A percentile compares a stretch with the other conserved stretches of the same genome.
phyloP scores from a whole-genome alignment of 139 green algal genomes.

The Chlamydomonas incerta region DNA sequence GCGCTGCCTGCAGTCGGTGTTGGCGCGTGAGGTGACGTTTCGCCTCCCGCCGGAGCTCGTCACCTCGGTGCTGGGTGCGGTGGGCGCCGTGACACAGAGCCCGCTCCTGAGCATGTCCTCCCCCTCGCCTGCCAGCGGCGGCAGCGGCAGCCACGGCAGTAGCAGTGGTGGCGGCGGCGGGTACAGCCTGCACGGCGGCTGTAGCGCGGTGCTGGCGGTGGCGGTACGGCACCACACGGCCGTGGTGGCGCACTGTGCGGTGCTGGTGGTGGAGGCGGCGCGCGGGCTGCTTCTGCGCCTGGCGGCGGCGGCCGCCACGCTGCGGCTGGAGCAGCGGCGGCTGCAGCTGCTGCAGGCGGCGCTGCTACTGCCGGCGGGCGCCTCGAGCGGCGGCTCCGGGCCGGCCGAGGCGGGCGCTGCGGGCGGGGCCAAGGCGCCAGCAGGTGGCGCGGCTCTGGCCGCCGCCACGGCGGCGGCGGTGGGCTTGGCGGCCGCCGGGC shows the following conservation, averaged over 20 bases:
- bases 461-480: not conserved
- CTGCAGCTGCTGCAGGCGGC: not conserved
- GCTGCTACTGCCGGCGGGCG: not conserved
- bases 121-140: too few relatives aligned
- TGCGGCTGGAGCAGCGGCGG: slow-evolving; percentile 8
- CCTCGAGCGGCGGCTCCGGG: too few relatives aligned
- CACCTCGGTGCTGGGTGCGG: not conserved
- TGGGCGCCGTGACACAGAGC: not conserved
- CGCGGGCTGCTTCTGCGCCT: slow-evolving; percentile 31
- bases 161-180: not conserved
- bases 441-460: not conserved
- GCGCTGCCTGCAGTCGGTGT: slow-evolving; percentile 30
- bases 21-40: slow-evolving; percentile 26
- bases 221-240: slow-evolving; percentile 9
- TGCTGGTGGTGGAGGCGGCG: not conserved
- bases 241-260: not conserved
- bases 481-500: not conserved
- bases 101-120: not conserved
- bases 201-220: not conserved
- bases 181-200: not conserved
- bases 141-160: not conserved
- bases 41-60: not conserved
- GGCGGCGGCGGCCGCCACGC: not conserved
- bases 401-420: too few relatives aligned
- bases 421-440: too few relatives aligned